Evolutionary conservation across 1,284 basidiomycete species (phyloP).

Genomic region (Laetiporus sulphureus): DNA sequence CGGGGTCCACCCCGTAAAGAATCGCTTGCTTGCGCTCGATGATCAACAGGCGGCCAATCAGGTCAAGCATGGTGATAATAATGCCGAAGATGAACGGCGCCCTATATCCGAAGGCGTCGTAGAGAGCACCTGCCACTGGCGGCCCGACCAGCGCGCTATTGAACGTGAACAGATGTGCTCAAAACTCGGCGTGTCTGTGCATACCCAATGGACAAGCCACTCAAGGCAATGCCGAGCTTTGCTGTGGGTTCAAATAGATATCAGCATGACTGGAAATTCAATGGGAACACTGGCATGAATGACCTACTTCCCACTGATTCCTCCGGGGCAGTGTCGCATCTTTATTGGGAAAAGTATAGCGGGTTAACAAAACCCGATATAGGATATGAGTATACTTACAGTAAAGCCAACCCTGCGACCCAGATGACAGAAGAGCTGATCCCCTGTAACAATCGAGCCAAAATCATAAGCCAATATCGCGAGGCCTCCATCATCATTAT

Average conservation of each 20-base stretch:
- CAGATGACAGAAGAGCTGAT: slow-evolving; percentile 70
- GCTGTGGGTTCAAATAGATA: slow-evolving; percentile 28
- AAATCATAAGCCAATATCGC: slow-evolving; percentile 62
- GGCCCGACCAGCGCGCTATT: slow-evolving; percentile 51
- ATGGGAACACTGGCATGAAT: neutral
- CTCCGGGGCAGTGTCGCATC: slow-evolving; percentile 65
- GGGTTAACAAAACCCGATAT: slow-evolving; percentile 6
- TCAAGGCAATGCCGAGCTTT: slow-evolving; percentile 69
- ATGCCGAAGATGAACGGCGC: slow-evolving; percentile 73
- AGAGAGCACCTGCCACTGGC: slow-evolving; percentile 66
- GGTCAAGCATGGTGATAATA: slow-evolving; percentile 51
- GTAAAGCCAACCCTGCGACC: slow-evolving; percentile 66
- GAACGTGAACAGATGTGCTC: neutral
- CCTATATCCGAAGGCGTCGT: slow-evolving; percentile 60
- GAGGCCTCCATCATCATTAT: slow-evolving; percentile 75
- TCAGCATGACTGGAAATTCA: neutral
- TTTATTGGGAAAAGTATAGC: slow-evolving; percentile 20
- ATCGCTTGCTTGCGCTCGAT: slow-evolving; percentile 58
- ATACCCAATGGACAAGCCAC: slow-evolving; percentile 63
- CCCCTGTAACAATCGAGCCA: slow-evolving; percentile 70
- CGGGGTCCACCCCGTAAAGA: slow-evolving; percentile 45
- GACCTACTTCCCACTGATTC: slow-evolving; percentile 51
- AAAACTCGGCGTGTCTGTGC: neutral
- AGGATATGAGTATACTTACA: slow-evolving; percentile 35
- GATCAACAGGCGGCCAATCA: slow-evolving; percentile 53